Evolutionary conservation across 495 filamentous ascomycete species (phyloP), one percentile per base, ranked within the genome.

Genomic region (Beverwykella pulmonaria): DNA sequence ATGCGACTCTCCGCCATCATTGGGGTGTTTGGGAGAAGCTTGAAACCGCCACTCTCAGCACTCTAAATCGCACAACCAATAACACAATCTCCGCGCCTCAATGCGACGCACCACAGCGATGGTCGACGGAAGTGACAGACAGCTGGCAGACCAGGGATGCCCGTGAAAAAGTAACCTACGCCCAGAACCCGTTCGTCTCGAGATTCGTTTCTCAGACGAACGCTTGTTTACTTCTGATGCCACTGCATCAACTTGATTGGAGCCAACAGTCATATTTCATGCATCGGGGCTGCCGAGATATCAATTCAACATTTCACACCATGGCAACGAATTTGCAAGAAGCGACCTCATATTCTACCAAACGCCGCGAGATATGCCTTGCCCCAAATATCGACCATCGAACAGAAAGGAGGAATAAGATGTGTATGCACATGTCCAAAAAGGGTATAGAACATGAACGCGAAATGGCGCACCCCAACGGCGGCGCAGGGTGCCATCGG

Each of bases 401-500:
- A 34, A 25, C 23, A 50, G 23, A 46, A 12, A 49, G 3, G 56
- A 47, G n/a, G 12, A 23, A 44, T 6, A 32, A 19, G 5, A 30
- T 32, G 19, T 29, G 20, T n/a, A 41, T 53, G 30, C n/a, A 61
- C 20, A 53, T 47, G 46, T 61, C 12, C 59, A 36, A 25, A 61
- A 36, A 53, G 59, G 59, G 59, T 61, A 61, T 61, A 61, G 59
- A 61, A 61, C 59, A 61, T 20, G 27, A 23, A 27, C 52, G 53
- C 49, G 27, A 63, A 39, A 47, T 22, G 34, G 3, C 23, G 27
- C 22, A 63, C 52, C 20, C 32, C 22, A 47, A 64, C 20, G 14
- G 7, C 12, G 30, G 36, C 20, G 39, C 15, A 27, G 4, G 12
- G n/a, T 17, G 25, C 27, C 39, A 34, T 64, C 61, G 17, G 63